Base-by-base conservation (phyloP, 2,329 filamentous ascomycete species). In the Biscogniauxia mediterranea region DNA sequence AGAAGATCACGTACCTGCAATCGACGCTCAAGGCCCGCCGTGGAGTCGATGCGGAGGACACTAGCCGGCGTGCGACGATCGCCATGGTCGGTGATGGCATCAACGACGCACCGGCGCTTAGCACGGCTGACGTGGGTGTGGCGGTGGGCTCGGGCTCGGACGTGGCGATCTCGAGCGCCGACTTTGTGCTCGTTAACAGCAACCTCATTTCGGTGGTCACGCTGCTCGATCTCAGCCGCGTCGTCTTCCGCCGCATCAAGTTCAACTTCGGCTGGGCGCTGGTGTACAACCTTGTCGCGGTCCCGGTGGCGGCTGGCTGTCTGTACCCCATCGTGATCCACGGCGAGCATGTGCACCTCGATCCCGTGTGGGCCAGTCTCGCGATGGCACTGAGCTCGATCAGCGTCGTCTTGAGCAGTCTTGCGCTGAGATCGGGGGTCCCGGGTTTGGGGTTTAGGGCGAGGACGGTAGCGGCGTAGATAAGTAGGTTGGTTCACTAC, bases 381-480 rank as follows among this genome's bases (percentile, higher is more conserved):
- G 93, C 93, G 0, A 98, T 97, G 94, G 94, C 94, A 25, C 76
- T 93, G 74, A 97, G 93, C 76, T 94, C 90, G 75, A 88, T 97
- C 67, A 95, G 91, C 71, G 93, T 98, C 53, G 90, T 97, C 56
- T 78, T 86, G 71, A 96, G 92, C 74, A 94, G 90, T 78, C 76
- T 97, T 70, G 81, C 87, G 55, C 76, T 97, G 78, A 85, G 88
- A 72, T 82, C 75, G 9, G 58, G 66, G n/a, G 28, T 78, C 5
- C 74, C 73, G 9, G 64, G 71, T 17, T 20, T 78, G 9, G 77
- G 77, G 7, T 78, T 77, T 54, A 71, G 66, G 59, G 67, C 49
- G 38, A 61, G 63, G 49, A 57, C 58, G 52, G 54, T 66, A 17
- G 20, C 23, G n/a, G 46, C 28, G 28, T 32, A 32, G 28, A 6